These are phyloP conservation scores for Nephelium lappaceum DNA, from an alignment of 345 rosid genomes.

Conservation along the genomic window DNA sequence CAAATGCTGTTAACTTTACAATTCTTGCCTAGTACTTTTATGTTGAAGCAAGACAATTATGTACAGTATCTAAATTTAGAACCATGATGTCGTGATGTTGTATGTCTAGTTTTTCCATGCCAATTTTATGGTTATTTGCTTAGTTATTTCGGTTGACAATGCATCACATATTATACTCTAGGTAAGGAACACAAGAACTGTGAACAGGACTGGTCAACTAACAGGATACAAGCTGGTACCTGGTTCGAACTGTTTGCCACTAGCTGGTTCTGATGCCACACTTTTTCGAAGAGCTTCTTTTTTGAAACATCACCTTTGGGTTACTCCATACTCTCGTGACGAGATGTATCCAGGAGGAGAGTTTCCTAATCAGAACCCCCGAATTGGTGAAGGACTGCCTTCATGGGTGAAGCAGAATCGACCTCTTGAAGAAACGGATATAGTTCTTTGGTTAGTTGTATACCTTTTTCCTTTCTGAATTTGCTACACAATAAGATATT, in stretches of 20 bases:
- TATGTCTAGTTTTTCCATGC: background rate
- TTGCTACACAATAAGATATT: background rate
- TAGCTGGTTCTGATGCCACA: conserved; percentile 85
- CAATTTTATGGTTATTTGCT: background rate
- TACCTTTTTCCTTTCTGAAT: background rate
- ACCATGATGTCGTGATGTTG: background rate
- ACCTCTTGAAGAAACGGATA: conserved; percentile 72
- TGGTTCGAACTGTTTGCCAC: conserved; percentile 85
- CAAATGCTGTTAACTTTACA: too few species aligned
- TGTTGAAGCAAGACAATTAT: background rate
- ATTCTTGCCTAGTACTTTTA: background rate
- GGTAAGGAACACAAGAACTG: conserved; percentile 90
- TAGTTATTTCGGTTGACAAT: background rate
- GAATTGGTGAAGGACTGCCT: conserved; percentile 79
- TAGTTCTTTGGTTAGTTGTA: conserved; percentile 76
- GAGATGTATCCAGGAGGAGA: conserved; percentile 94
- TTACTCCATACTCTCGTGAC: conserved; percentile 62
- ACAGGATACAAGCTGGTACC: conserved; percentile 88
- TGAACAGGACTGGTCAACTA: conserved; percentile 84
- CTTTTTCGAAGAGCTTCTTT: conserved; percentile 87
- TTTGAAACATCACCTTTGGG: conserved; percentile 87
- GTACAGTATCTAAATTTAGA: background rate
- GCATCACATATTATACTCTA: conserved; percentile 25
- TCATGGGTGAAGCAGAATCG: conserved; percentile 90
- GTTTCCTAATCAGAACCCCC: conserved; percentile 92